Conservation (phyloP, 1,284 basidiomycete genomes). For the Rhodofomes roseus region DNA sequence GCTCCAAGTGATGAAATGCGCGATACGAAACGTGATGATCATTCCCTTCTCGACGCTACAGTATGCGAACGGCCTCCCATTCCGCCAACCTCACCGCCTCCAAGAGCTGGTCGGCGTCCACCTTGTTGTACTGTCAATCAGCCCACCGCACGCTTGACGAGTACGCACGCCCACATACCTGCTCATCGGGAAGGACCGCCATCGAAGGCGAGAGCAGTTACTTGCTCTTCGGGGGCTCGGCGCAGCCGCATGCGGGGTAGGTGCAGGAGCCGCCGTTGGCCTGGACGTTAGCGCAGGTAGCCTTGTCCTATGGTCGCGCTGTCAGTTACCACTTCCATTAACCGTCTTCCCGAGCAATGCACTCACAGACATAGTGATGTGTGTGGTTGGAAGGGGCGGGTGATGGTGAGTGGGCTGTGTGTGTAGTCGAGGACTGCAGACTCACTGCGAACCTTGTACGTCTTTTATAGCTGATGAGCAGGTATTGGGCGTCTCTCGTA, state of each 20-base stretch:
- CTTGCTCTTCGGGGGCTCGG: neutral
- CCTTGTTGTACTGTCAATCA: too few species aligned
- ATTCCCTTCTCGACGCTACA: too few species aligned
- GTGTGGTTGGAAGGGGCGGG: neutral
- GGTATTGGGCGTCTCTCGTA: too few species aligned
- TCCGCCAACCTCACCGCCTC: too few species aligned
- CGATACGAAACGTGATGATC: too few species aligned
- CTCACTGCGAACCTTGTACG: neutral
- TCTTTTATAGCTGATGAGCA: neutral
- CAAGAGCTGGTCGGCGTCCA: too few species aligned
- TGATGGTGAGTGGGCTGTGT: neutral
- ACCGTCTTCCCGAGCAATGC: too few species aligned
- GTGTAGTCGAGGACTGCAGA: neutral
- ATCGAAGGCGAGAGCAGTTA: neutral
- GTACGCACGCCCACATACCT: neutral
- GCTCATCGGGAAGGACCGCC: neutral
- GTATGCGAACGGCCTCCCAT: too few species aligned
- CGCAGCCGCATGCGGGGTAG: neutral
- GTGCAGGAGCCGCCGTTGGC: neutral
- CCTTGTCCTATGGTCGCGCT: neutral
- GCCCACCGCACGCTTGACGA: neutral
- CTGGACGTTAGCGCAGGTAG: constrained; percentile 1
- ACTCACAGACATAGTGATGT: neutral
- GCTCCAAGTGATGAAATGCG: too few species aligned
- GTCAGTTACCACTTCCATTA: neutral